Evolutionary conservation across 495 filamentous ascomycete species (phyloP), one percentile per base, ranked within the genome.

Genomic region (Penicillium fimorum): DNA sequence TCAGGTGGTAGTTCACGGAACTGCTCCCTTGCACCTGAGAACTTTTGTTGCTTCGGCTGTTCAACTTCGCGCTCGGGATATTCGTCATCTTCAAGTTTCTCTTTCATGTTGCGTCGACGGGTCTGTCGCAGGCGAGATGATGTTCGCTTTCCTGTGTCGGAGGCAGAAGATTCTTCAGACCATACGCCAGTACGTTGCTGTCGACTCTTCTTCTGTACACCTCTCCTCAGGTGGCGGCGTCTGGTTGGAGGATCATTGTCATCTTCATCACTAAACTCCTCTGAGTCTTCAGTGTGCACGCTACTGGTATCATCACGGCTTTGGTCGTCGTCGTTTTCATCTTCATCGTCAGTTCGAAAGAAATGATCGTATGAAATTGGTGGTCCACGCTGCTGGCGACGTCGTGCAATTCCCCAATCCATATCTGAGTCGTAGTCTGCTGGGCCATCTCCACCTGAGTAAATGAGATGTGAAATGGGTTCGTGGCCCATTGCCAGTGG

Each of bases 41-140:
- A 78, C 51, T 69, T 78, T 25, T 80, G 70, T 30, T 81, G 70
- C 60, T 83, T 88, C 1, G 79, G 75, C 4, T 60, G 62, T 2
- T 58, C 67, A 11, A 61, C 62, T 24, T 77, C 69, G n/a, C 68
- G 72, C 46, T 84, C 84, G n/a, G 83, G 89, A 18, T 87, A 80
- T 17, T 87, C 87, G 46, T 87, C 87, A 40, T 89, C 84, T 55
- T 89, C 80, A 15, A 76, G 71, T 9, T 82, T 70, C 60, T 95
- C 90, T 49, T 76, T 72, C 79, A 96, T 86, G 61, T 72, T 88
- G 44, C 66, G 77, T 1, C 70, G 71, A 52, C 72, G 56, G 5
- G 57, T 45, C 27, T 66, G 69, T 7, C 60, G 57, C 4, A 58
- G 25, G 10, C 76, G 63, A 7, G 56, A 69, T 11, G 76, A 79